Evolutionary conservation across 345 rosid genomes (phyloP).

Genomic region (Draba incana): DNA sequence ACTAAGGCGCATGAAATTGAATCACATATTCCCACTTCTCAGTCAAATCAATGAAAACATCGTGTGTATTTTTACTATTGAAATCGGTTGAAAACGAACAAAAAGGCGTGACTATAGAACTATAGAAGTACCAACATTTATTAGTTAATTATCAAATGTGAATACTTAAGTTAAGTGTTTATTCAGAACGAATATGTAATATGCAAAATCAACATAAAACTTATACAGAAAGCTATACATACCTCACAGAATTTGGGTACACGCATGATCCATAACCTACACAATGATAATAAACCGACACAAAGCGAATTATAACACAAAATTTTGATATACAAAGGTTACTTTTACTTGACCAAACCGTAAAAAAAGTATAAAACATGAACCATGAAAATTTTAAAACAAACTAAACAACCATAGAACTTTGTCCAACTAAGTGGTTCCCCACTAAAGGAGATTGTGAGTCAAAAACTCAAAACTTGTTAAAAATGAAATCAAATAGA

Average conservation of each 20-base stretch:
- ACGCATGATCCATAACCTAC: constrained; percentile 86
- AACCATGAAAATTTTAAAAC: background rate
- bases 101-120: background rate
- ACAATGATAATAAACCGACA: constrained; percentile 11
- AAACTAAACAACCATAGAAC: background rate
- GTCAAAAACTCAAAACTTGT: no score
- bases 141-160: background rate
- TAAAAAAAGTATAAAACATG: background rate
- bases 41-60: constrained; percentile 24
- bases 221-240: background rate
- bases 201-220: constrained; percentile 13
- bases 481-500: no score
- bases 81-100: constrained; percentile 12
- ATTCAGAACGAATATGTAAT: background rate
- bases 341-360: background rate
- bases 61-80: background rate
- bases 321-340: background rate
- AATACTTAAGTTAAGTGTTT: background rate
- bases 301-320: background rate
- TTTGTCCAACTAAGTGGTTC: no score
- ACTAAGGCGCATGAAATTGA: constrained; percentile 7
- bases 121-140: background rate
- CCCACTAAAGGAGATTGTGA: no score
- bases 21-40: constrained; percentile 7
- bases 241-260: constrained; percentile 74